A percentile compares a stretch with the other conserved stretches of the same genome.
phyloP scores from a whole-genome alignment of 2,329 filamentous ascomycete species.

The Calonectria pseudoturangicola region DNA sequence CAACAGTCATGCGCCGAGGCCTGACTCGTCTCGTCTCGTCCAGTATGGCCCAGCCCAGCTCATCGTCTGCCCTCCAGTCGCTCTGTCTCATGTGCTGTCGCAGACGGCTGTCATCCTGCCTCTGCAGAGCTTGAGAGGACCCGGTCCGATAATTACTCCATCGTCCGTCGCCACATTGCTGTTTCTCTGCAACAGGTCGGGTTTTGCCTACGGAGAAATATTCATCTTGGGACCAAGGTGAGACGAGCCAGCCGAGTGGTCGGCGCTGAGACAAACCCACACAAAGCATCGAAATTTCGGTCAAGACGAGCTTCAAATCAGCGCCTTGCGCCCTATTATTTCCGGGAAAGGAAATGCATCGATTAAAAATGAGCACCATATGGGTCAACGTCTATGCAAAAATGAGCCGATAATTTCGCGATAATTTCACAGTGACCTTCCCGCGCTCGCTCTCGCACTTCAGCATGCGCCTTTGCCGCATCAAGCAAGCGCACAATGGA shows the following conservation, averaged over 20 bases:
- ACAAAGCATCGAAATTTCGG: not conserved
- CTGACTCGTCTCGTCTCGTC: constrained; percentile 36
- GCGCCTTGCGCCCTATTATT: not conserved
- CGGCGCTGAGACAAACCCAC: not conserved
- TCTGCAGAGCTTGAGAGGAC: not conserved
- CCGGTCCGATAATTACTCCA: constrained; percentile 10
- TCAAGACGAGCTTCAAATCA: not conserved
- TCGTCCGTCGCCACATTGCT: constrained; percentile 1
- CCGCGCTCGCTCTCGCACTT: not conserved
- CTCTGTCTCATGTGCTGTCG: constrained; percentile 27
- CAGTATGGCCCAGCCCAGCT: constrained; percentile 18
- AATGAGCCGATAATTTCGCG: constrained; percentile 11
- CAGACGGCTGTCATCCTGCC: constrained; percentile 18
- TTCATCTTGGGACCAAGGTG: not conserved
- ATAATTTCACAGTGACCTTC: constrained; percentile 2
- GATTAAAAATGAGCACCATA: not conserved
- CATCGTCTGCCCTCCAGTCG: constrained; percentile 19
- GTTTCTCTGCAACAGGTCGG: constrained; percentile 15
- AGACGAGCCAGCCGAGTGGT: not conserved
- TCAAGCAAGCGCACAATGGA: constrained; percentile 2
- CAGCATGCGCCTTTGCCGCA: constrained; percentile 16
- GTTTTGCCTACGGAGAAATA: constrained; percentile 10
- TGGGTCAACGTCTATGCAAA: not conserved
- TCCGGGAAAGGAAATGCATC: constrained; percentile 2
- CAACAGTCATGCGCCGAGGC: constrained; percentile 26